Evolutionary conservation across 225 moss, liverwort and hornwort genomes (phyloP).

Genomic region (Ulota crispa): DNA sequence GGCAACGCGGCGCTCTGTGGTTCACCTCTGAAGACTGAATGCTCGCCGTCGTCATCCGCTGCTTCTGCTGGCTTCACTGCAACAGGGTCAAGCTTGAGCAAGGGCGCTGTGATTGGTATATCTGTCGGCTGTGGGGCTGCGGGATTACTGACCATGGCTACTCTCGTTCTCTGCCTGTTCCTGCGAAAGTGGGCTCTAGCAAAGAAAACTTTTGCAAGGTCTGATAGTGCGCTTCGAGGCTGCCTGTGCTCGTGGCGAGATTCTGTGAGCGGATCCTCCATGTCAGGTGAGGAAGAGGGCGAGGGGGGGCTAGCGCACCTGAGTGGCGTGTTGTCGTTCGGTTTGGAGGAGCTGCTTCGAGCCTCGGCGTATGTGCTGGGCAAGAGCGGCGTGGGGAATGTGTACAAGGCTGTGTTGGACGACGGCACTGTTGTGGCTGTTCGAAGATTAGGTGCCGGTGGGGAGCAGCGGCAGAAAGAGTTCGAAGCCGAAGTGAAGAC

Average conservation of each 20-base stretch:
- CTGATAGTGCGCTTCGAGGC: slow-evolving; percentile 35
- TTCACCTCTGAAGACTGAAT: slow-evolving; percentile 21
- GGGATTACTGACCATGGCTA: slow-evolving; percentile 29
- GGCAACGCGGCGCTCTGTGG: slow-evolving; percentile 54
- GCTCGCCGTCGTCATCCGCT: slow-evolving; percentile 22
- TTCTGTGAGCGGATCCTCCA: neutral
- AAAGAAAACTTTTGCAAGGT: slow-evolving; percentile 21
- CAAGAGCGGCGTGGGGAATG: slow-evolving; percentile 70
- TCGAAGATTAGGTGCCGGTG: slow-evolving; percentile 60
- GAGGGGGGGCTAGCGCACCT: slow-evolving; percentile 49
- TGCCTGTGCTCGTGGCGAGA: slow-evolving; percentile 55
- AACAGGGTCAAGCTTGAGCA: slow-evolving; percentile 13
- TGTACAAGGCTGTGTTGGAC: slow-evolving; percentile 71
- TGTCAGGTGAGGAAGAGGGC: slow-evolving; percentile 25
- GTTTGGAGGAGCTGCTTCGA: slow-evolving; percentile 56
- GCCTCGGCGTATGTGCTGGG: slow-evolving; percentile 69
- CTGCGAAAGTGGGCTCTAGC: slow-evolving; percentile 28
- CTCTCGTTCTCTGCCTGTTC: slow-evolving; percentile 32
- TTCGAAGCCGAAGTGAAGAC: slow-evolving; percentile 54
- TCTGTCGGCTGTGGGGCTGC: slow-evolving; percentile 21
- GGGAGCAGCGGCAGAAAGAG: slow-evolving; percentile 41
- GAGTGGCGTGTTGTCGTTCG: slow-evolving; percentile 44
- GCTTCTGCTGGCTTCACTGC: neutral
- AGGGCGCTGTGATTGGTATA: slow-evolving; percentile 27
- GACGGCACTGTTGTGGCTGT: slow-evolving; percentile 66